phyloP scores from a whole-genome alignment of 805 yeast species.

The Maudiozyma bulderi region DNA sequence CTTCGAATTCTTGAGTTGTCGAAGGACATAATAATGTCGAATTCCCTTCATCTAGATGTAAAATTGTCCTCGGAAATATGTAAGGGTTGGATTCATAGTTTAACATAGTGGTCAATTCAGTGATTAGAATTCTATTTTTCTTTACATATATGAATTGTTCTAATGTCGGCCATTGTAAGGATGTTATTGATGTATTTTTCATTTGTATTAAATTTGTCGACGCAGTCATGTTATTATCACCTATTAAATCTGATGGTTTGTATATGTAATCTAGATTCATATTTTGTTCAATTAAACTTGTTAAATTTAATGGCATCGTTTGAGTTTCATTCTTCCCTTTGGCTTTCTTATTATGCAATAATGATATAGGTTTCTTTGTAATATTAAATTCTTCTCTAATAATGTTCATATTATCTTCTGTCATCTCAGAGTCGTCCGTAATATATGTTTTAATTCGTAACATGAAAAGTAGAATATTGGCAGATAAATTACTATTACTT shows the following conservation, averaged over 20 bases:
- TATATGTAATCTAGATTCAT: constrained; percentile 20
- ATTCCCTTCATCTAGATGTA: constrained; percentile 17
- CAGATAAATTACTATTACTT: constrained; percentile 40
- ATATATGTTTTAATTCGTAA: constrained; percentile 23
- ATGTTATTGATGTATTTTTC: constrained; percentile 2
- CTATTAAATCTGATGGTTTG: constrained; percentile 19
- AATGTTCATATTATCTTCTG: background rate
- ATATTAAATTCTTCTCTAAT: background rate
- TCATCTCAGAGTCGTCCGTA: background rate
- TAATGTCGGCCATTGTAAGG: constrained; percentile 29
- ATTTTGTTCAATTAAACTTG: constrained; percentile 12
- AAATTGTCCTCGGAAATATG: constrained; percentile 14
- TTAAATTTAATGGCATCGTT: constrained; percentile 7
- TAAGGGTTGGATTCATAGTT: constrained; percentile 26
- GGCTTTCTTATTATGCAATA: no score
- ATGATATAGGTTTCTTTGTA: background rate
- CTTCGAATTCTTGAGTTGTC: constrained; percentile 4
- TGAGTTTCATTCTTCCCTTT: background rate
- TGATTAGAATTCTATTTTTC: constrained; percentile 30
- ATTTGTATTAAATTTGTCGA: background rate
- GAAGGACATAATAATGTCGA: constrained; percentile 17
- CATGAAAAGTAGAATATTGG: constrained; percentile 35
- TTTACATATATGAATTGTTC: constrained; percentile 28
- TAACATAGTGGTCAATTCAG: constrained; percentile 27
- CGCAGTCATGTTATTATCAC: constrained; percentile 11